Base-by-base conservation (phyloP, 768 basidiomycete genomes). In the Steccherinum ochraceum region DNA sequence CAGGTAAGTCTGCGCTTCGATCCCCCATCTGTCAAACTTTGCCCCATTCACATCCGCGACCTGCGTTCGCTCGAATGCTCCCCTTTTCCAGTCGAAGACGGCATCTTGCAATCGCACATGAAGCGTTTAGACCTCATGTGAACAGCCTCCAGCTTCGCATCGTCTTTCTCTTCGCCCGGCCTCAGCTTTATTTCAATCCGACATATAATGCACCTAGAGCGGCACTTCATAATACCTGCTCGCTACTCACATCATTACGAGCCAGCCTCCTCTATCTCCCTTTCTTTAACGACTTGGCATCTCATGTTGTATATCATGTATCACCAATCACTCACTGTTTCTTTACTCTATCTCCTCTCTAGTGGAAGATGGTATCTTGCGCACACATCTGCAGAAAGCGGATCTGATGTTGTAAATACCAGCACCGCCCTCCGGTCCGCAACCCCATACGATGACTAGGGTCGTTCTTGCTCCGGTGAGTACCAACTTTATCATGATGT, bases 351-450 rank as follows among this genome's bases (percentile, higher is more conserved):
- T 23, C 18, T 23, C 10, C 11, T 19, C 41, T 18, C 16, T 43
- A 78, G 87, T 88, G 21, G 81, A 84, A 59, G 86, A 89, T 61
- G 80, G 79, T 30, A 88, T 89, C 50, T 68, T 89, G 41, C 76
- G 85, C 26, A 75, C 80, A 58, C 84, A 88, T 69, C 72, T 89
- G 42, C 79, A 78, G 42, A 74, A 78, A 44, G 85, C 84, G 41
- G 83, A 85, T 68, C 72, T 88, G 51, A 80, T 87, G 72, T 87
- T 18, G 41, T 43, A 43, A 43, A n/a, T n/a, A n/a, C n/a, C n/a
- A n/a, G n/a, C n/a, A n/a, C n/a, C n/a, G n/a, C n/a, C n/a, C n/a
- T n/a, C n/a, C n/a, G n/a, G n/a, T n/a, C n/a, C n/a, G n/a, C n/a
- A n/a, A n/a, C n/a, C n/a, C n/a, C n/a, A n/a, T n/a, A n/a, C n/a